A percentile compares a stretch with the other conserved stretches of the same genome.
phyloP scores from a whole-genome alignment of 371 early-diverging fungal genomes.

The Saksenaea vasiformis region DNA sequence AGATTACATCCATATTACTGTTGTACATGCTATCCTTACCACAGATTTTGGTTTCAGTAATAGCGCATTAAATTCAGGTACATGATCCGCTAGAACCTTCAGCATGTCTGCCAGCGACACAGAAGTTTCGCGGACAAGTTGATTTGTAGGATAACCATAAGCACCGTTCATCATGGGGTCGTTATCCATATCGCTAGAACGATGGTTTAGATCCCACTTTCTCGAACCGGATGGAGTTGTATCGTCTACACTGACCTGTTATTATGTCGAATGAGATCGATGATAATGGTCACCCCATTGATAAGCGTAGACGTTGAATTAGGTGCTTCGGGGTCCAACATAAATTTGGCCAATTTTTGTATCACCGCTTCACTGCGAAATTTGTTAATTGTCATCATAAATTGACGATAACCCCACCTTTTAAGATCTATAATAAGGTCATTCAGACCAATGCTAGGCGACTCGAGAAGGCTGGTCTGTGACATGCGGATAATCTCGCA shows the following conservation, averaged over 20 bases:
- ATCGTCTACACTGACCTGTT: constrained; percentile 55
- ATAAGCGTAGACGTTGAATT: constrained; percentile 82
- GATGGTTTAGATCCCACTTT: not conserved
- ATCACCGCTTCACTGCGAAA: constrained; percentile 64
- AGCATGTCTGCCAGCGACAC: constrained; percentile 76
- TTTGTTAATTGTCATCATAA: not conserved
- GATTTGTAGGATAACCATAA: constrained; percentile 27
- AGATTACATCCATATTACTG: not conserved
- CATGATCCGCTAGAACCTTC: constrained; percentile 70
- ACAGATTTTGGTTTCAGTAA: constrained; percentile 61
- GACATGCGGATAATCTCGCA: constrained; percentile 91
- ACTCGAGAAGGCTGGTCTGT: constrained; percentile 70
- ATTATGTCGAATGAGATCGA: constrained; percentile 94
- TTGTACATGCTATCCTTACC: constrained; percentile 33
- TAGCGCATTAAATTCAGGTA: constrained; percentile 66
- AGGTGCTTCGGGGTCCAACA: constrained; percentile 82
- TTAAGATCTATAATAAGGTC: constrained; percentile 79
- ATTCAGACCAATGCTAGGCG: constrained; percentile 72
- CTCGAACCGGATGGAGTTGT: too few relatives aligned
- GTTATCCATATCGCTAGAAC: constrained; percentile 32
- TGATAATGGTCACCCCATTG: constrained; percentile 91
- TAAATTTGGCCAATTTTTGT: constrained; percentile 74
- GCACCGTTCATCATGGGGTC: constrained; percentile 30
- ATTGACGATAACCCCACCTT: constrained; percentile 43
- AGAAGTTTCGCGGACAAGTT: constrained; percentile 18